Base-by-base conservation (phyloP, 371 early-diverging fungal genomes). In the Mortierella sp. region DNA sequence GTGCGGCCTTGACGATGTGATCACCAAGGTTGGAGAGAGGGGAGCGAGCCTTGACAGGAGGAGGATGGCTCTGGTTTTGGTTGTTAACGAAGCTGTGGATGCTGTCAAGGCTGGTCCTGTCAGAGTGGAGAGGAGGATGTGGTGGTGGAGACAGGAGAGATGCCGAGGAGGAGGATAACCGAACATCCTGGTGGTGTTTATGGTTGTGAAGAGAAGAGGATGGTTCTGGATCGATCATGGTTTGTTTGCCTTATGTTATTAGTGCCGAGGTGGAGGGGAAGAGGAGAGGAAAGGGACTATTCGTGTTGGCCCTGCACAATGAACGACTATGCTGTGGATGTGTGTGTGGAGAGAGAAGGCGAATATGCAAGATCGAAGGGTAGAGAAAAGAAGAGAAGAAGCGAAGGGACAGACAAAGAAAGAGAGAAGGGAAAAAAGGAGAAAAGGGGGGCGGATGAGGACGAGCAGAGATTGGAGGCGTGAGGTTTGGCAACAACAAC, bases 1-100 rank as follows among this genome's bases (percentile, higher is more conserved):
- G 72, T n/a, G 86, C 81, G 19, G 81, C 81, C 53, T 81, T 81
- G 73, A 71, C 72, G 44, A 85, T 69, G 2, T 85, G 86, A 54
- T 81, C 81, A n/a, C 81, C 50, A 31, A 85, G 59, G 31, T 73
- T 81, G 55, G 81, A 80, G 51, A 83, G 74, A 16, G 79, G 74
- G 14, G 78, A 80, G 46, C 79, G 77, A 48, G 73, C 50, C 34
- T 83, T 80, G 78, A 73, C 74, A 8, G 72, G 81, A 59, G 31
- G 72, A 55, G 64, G 73, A 48, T 40, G 71, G 55, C 34, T 40
- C 5, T 28, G 71, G 61, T 57, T 51, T 48, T 26, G 61, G 69
- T 26, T 40, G 19, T n/a, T 72, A 59, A 28, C 55, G 73, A 21
- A n/a, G 54, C 55, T 72, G 74, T 51, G 28, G 16, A 31, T 75